Percentiles rank a stretch among this genome's conserved stretches.
These are phyloP conservation scores for Xylaria sp. DNA, from an alignment of 495 filamentous ascomycete species.

Conservation along the genomic window DNA sequence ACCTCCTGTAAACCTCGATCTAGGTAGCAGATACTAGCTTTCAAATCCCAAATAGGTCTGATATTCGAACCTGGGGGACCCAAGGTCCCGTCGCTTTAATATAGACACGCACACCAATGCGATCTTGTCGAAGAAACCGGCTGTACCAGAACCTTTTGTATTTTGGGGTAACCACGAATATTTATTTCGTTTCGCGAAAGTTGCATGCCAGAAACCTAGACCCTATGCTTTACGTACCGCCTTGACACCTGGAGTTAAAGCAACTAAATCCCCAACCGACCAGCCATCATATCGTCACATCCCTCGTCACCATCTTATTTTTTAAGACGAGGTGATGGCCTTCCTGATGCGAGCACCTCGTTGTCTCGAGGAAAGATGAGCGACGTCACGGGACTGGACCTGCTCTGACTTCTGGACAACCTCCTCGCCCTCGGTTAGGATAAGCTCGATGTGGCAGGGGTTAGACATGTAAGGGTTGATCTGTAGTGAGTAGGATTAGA, in stretches of 20 bases:
- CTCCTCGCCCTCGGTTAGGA: slow-evolving; percentile 96
- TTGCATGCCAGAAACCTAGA: slow-evolving; percentile 49
- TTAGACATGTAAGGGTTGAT: slow-evolving; percentile 99
- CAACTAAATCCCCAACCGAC: slow-evolving; percentile 41
- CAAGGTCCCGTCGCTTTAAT: neutral
- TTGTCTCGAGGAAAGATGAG: slow-evolving; percentile 83
- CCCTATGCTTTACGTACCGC: slow-evolving; percentile 47
- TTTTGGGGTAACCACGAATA: slow-evolving; percentile 45
- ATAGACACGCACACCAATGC: slow-evolving; percentile 20
- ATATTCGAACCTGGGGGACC: slow-evolving; percentile 13
- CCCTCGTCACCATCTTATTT: slow-evolving; percentile 18
- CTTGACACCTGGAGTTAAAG: slow-evolving; percentile 48
- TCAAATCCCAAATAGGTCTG: slow-evolving; percentile 17
- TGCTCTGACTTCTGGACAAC: slow-evolving; percentile 81
- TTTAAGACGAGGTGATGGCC: slow-evolving; percentile 81
- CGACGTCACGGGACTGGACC: slow-evolving; percentile 64
- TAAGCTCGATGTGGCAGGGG: slow-evolving; percentile 99
- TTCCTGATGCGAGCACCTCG: slow-evolving; percentile 77
- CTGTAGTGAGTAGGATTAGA: slow-evolving; percentile 56
- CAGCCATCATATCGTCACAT: slow-evolving; percentile 39
- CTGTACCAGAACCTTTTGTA: slow-evolving; percentile 38
- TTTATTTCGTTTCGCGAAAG: slow-evolving; percentile 42
- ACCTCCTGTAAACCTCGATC: slow-evolving; percentile 5
- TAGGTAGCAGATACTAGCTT: slow-evolving; percentile 4
- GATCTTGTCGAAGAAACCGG: slow-evolving; percentile 9